phyloP scores from a whole-genome alignment of 1,284 basidiomycete genomes.

The Cutaneotrichosporon dermatis region DNA sequence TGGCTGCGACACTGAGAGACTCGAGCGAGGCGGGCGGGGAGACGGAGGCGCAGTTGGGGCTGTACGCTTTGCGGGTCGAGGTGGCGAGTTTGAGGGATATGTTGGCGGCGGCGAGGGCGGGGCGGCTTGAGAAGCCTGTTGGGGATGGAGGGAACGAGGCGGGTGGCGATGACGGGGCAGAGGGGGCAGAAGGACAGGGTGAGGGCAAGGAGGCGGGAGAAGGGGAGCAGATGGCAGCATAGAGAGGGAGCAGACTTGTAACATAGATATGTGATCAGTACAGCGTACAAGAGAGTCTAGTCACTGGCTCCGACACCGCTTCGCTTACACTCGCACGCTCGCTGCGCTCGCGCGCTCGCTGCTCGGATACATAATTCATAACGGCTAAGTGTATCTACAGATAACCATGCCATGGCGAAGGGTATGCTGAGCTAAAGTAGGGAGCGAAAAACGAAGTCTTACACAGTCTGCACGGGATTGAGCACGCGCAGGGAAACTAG shows the following conservation, averaged over 20 bases:
- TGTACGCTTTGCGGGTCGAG: slow-evolving; percentile 41
- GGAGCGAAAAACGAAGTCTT: slow-evolving; percentile 41
- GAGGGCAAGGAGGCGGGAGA: neutral
- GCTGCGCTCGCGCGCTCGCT: no score
- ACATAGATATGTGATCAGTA: neutral
- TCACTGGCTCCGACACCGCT: no score
- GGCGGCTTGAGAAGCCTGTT: neutral
- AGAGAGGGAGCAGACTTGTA: neutral
- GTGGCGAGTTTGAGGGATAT: slow-evolving; percentile 31
- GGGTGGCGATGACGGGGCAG: neutral
- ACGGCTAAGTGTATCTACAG: neutral
- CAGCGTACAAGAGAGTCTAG: no score
- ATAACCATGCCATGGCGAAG: slow-evolving; percentile 3
- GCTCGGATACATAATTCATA: slow-evolving; percentile 8
- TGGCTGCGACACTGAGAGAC: slow-evolving; percentile 15
- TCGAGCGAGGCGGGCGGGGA: neutral
- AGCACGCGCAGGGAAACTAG: neutral
- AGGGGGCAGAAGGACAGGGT: neutral
- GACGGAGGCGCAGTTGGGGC: slow-evolving; percentile 29
- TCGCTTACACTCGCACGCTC: no score
- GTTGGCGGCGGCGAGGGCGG: slow-evolving; percentile 17
- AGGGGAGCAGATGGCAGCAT: neutral
- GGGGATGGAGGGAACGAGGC: neutral
- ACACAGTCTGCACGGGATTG: neutral
- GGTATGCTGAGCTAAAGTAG: slow-evolving; percentile 2